Percentiles rank a stretch among this genome's conserved stretches.
phyloP scores from a whole-genome alignment of 1,284 basidiomycete species.

The Phlebopus sp. region DNA sequence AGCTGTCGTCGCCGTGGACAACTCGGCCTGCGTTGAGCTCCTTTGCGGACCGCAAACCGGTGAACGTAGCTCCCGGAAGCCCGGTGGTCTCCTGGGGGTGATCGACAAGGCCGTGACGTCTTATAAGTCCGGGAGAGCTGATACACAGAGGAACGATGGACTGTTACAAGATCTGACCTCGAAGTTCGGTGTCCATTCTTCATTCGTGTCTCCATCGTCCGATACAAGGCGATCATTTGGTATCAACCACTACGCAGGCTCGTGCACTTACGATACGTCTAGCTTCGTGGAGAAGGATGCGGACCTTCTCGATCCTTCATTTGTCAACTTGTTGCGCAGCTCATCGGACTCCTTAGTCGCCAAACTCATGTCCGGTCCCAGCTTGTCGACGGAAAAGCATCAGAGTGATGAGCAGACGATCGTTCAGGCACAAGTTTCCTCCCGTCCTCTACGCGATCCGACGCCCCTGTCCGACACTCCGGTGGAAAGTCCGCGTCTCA shows the following conservation, averaged over 20 bases:
- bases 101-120: slow-evolving; percentile 71
- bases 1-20: slow-evolving; percentile 70
- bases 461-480: slow-evolving; percentile 44
- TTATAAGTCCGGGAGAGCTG: slow-evolving; percentile 72
- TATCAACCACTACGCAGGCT: slow-evolving; percentile 85
- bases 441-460: slow-evolving; percentile 57
- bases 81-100: slow-evolving; percentile 78
- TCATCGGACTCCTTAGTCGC: slow-evolving; percentile 77
- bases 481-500: slow-evolving; percentile 49
- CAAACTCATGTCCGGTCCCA: slow-evolving; percentile 87
- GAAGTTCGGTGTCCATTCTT: slow-evolving; percentile 74
- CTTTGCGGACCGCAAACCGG: slow-evolving; percentile 72
- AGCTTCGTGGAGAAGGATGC: slow-evolving; percentile 82
- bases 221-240: slow-evolving; percentile 62
- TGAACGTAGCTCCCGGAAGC: slow-evolving; percentile 67
- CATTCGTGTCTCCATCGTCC: slow-evolving; percentile 56
- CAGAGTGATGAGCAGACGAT: slow-evolving; percentile 79
- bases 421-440: slow-evolving; percentile 91
- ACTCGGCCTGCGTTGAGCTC: slow-evolving; percentile 78
- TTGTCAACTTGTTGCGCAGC: slow-evolving; percentile 75
- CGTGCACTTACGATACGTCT: slow-evolving; percentile 71
- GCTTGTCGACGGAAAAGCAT: slow-evolving; percentile 83
- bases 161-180: slow-evolving; percentile 70
- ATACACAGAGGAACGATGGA: slow-evolving; percentile 71
- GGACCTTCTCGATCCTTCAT: slow-evolving; percentile 83